phyloP scores from a whole-genome alignment of 2,329 filamentous ascomycete genomes.

The Thelonectria olida region DNA sequence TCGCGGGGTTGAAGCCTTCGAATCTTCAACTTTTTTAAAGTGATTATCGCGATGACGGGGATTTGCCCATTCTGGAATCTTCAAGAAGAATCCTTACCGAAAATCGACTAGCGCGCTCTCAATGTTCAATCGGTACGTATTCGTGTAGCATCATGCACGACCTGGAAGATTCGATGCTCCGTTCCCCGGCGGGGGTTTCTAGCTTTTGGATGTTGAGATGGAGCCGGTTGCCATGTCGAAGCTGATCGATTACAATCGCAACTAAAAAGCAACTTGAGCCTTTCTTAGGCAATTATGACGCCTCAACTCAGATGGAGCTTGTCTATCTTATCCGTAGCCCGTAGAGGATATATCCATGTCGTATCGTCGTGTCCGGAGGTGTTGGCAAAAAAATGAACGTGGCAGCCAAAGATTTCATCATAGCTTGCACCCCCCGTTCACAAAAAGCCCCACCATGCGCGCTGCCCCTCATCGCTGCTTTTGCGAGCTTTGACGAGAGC shows the following conservation, averaged over 20 bases:
- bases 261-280: not conserved
- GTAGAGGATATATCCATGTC: not conserved
- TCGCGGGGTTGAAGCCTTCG: constrained; percentile 17
- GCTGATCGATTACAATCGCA: not conserved
- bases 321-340: not conserved
- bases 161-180: constrained; percentile 33
- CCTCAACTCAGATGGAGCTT: too few relatives aligned
- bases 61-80: constrained; percentile 53
- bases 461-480: constrained; percentile 72
- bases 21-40: constrained; percentile 25
- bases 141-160: not conserved
- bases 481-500: constrained; percentile 38
- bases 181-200: constrained; percentile 10
- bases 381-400: constrained; percentile 29
- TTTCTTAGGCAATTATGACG: too few relatives aligned
- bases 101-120: constrained; percentile 37
- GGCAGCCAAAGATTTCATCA: constrained; percentile 40
- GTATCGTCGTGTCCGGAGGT: constrained; percentile 11
- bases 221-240: constrained; percentile 3
- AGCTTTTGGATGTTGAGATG: not conserved
- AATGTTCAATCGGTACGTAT: not conserved
- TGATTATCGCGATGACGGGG: constrained; percentile 31
- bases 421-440: constrained; percentile 37
- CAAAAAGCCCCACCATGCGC: constrained; percentile 64
- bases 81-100: constrained; percentile 47